Evolutionary conservation across 2,329 filamentous ascomycete species (phyloP), one percentile per base, ranked within the genome.

Genomic region (Parastagonospora nodorum): DNA sequence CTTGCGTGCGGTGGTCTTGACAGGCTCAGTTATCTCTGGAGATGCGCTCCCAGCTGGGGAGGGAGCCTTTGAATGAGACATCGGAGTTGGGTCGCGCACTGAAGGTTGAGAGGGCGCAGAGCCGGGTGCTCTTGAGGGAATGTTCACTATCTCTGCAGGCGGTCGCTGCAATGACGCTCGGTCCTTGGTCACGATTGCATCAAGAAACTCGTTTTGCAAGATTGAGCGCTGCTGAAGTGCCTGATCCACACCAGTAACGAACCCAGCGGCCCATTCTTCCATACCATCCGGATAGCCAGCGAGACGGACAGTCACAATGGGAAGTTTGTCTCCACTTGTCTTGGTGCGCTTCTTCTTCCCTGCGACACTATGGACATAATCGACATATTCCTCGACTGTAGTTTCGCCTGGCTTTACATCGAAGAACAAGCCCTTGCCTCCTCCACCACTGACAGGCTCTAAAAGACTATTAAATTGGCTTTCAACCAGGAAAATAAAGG

Each of bases 161-260:
- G 86, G 82, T 32, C 86, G 83, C 50, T 89, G 86, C 15, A 97
- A 78, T 37, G 83, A 81, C 51, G 82, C 84, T 6, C 90, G 84
- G 74, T 97, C 88, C 43, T 88, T 88, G n/a, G 80, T 85, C 27
- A 97, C 76, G 39, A 99, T 94, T 1, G 89, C 89, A 71, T 96
- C 91, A 2, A 99, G 80, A 55, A 99, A 96, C 63, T 97, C 92
- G 50, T 88, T 92, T 67, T 97, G 92, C 61, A 93, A 86, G 45
- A 97, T 87, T 2, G 92, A 86, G 4, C 91, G 85, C 69, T 96
- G 92, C 53, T 92, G 88, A 10, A 95, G 81, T 39, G 84, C 80
- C 15, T 87, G 71, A 2, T 92, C 89, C 12, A 95, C 83, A 7
- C 85, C 77, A 5, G 81, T 86, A 58, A 87, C 82, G 60, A 96